Evolutionary conservation across 768 basidiomycete species (phyloP), one percentile per base, ranked within the genome.

Genomic region (Lactifluus pinguis): DNA sequence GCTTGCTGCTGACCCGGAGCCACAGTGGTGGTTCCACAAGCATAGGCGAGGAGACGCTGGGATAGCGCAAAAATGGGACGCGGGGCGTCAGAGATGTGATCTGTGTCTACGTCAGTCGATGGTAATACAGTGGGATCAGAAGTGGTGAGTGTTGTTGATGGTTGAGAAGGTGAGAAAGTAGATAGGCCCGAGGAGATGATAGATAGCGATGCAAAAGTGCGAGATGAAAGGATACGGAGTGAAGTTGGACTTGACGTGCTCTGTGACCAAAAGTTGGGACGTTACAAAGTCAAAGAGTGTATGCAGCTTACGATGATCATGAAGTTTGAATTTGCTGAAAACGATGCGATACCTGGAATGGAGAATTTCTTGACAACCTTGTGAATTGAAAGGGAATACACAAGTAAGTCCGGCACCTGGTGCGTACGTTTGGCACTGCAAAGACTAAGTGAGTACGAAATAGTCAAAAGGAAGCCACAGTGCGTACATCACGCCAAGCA

Each of bases 61-160:
- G 83, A 83, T 19, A 86, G 74, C 3, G 84, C 76, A 68, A 82
- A 87, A 10, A 86, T 72, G 1, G 87, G 82, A n/a, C 66, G 71
- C 1, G 76, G 76, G 36, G 25, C 8, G 34, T 47, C 17, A 14
- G 47, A 38, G 36, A 50, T 15, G 11, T 6, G 9, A 41, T 64
- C 51, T 2, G 30, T 45, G 60, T 55, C 50, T 61, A 55, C n/a
- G 42, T 60, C 64, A 61, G 65, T 68, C 68, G 71, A 65, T 74
- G 71, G 64, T 73, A 70, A 74, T 79, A 77, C 73, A 75, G 65
- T 64, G 53, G 70, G 68, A 71, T 73, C 76, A 64, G 68, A 65
- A 67, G 59, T 72, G 71, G 71, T 66, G 67, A 25, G 42, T 41
- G 62, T 30, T 52, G 62, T 60, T 11, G 34, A 45, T 42, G 63